phyloP scores from a whole-genome alignment of 1,139 yeast species.

The Ogataea hybrid region DNA sequence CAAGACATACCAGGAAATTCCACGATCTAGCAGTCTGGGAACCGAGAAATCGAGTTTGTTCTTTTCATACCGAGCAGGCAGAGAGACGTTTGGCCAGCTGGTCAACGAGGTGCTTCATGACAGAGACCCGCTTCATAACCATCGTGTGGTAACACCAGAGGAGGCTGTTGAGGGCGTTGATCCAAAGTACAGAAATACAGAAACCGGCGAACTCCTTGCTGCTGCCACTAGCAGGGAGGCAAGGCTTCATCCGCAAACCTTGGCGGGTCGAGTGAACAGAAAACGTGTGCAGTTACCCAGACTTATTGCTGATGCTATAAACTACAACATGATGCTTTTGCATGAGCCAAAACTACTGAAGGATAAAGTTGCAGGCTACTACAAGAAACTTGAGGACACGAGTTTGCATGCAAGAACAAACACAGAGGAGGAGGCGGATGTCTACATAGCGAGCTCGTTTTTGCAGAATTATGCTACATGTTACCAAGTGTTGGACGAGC shows the following conservation, averaged over 20 bases:
- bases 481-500: constrained; percentile 64
- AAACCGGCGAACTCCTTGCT: constrained; percentile 31
- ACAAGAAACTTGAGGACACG: constrained; percentile 46
- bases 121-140: constrained; percentile 30
- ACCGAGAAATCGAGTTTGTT: constrained; percentile 21
- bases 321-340: constrained; percentile 54
- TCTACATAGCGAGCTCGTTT: constrained; percentile 81
- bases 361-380: constrained; percentile 52
- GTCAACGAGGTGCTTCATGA: constrained; percentile 41
- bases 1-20: constrained; percentile 15
- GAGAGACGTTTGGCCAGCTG: constrained; percentile 41
- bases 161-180: constrained; percentile 28
- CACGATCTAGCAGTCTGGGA: constrained; percentile 16
- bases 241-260: constrained; percentile 48
- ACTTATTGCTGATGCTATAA: constrained; percentile 52
- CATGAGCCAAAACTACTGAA: constrained; percentile 57
- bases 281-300: constrained; percentile 48
- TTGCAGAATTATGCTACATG: constrained; percentile 79
- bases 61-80: constrained; percentile 29
- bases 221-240: constrained; percentile 51
- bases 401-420: constrained; percentile 51
- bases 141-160: constrained; percentile 33
- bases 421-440: constrained; percentile 66
- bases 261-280: constrained; percentile 48
- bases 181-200: constrained; percentile 30